Base-by-base conservation (phyloP, 2,329 filamentous ascomycete genomes). In the Verticillium isaacii region DNA sequence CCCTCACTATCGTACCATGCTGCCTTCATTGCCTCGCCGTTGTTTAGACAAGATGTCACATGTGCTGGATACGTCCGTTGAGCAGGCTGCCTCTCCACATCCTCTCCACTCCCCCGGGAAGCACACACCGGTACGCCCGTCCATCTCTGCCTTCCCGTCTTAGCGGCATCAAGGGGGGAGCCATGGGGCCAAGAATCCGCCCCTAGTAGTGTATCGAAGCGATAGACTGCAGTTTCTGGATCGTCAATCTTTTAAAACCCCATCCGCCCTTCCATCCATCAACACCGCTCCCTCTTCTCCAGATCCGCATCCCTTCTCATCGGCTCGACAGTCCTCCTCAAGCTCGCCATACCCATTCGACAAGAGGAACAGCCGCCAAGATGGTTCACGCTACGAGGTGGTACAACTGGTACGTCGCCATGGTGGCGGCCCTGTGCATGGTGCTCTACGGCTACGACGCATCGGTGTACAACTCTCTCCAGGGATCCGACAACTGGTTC, bases 391-490 rank as follows among this genome's bases (percentile, higher is more conserved):
- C 71, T 61, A 75, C 71, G 63, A 73, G 73, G 62, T 69, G 74
- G 58, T 82, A 82, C 72, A 82, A 82, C 69, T 80, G 78, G 78
- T 80, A 69, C 63, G 69, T 63, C 25, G 19, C 39, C 29, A 45
- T 89, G 58, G 85, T 90, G 66, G 88, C 88, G 61, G 88, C 89
- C 69, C 86, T 87, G 72, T 90, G 87, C 73, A 91, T 91, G 89
- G 87, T 90, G 25, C 80, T 91, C 55, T 91, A 90, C 71, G 89
- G 89, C 62, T 91, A 91, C 71, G 89, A 91, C 80, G 87, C 88
- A 1, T 89, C 87, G 41, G 88, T 90, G 56, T 91, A 87, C 79
- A 91, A 91, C 72, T 87, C 88, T 5, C 83, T 90, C 6, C 88
- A 90, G 73, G 86, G 85, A 36, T 89, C 86, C 1, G 73, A 84